A percentile compares a stretch with the other conserved stretches of the same genome.
These are phyloP conservation scores for Globisporangium mamillatum DNA, from an alignment of 352 stramenopile species.

Conservation along the genomic window DNA sequence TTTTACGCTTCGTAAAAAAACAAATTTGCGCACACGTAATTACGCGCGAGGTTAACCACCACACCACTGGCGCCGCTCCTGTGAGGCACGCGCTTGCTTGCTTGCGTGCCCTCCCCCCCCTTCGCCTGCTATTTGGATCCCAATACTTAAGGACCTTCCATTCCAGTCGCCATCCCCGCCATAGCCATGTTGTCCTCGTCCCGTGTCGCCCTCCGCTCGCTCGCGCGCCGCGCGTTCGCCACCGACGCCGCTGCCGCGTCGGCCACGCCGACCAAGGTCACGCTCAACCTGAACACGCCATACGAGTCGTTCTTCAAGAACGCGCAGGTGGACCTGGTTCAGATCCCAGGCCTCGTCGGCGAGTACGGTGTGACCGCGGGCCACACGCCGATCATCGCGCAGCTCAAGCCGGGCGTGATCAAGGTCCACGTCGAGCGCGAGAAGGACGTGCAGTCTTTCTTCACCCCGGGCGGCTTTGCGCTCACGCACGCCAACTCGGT, in stretches of 20 bases:
- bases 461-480: conserved; percentile 96
- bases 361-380: conserved; percentile 97
- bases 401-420: conserved; percentile 96
- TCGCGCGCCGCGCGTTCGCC: conserved; percentile 54
- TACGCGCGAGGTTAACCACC: not conserved
- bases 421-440: conserved; percentile 83
- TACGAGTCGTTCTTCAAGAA: conserved; percentile 83
- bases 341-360: conserved; percentile 93
- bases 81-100: not conserved
- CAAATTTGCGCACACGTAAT: not conserved
- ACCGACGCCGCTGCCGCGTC: conserved; percentile 31
- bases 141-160: conserved; percentile 10
- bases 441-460: conserved; percentile 95
- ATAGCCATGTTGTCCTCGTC: conserved; percentile 48
- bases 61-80: not conserved
- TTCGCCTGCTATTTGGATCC: conserved; percentile 3
- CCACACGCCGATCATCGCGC: conserved; percentile 95
- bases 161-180: not conserved
- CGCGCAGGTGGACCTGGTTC: conserved; percentile 88
- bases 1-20: conserved; percentile 3
- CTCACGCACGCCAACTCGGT: conserved; percentile 95
- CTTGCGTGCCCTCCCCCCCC: not conserved
- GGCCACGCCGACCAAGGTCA: conserved; percentile 74
- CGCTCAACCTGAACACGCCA: conserved; percentile 80
- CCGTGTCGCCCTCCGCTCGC: conserved; percentile 48